Evolutionary conservation across 805 yeast species (phyloP).

Genomic region (Candida easanensis): DNA sequence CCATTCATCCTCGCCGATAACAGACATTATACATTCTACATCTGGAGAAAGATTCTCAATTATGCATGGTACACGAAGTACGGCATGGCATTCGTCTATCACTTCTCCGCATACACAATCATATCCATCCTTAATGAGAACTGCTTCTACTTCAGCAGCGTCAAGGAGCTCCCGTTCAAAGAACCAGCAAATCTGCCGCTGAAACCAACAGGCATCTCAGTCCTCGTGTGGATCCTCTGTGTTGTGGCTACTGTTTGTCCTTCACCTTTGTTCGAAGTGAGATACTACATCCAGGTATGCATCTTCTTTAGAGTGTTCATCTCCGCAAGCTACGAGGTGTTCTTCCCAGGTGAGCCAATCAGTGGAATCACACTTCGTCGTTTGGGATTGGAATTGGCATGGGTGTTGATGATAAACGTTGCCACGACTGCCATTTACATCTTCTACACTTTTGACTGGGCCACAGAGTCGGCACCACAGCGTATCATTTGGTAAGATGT

Average conservation of each 20-base stretch:
- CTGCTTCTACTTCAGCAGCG: constrained; percentile 33
- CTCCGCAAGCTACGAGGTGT: constrained; percentile 36
- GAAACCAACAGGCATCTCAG: constrained; percentile 44
- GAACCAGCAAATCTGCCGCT: constrained; percentile 34
- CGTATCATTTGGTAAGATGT: constrained; percentile 79
- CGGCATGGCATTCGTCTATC: constrained; percentile 65
- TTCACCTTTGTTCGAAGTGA: constrained; percentile 90
- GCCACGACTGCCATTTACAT: constrained; percentile 56
- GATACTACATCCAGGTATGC: constrained; percentile 85
- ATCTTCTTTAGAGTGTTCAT: constrained; percentile 67
- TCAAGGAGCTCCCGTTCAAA: constrained; percentile 36
- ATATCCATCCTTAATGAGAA: constrained; percentile 34
- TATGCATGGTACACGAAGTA: constrained; percentile 44
- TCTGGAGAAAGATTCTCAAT: constrained; percentile 66
- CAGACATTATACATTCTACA: constrained; percentile 87
- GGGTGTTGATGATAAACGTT: constrained; percentile 58
- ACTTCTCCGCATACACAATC: constrained; percentile 45
- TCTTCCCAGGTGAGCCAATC: constrained; percentile 20
- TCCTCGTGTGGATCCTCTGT: constrained; percentile 50
- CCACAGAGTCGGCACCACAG: constrained; percentile 54
- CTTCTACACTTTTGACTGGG: constrained; percentile 65
- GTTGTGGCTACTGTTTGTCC: constrained; percentile 67
- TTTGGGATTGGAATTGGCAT: constrained; percentile 51
- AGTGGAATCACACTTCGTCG: constrained; percentile 32
- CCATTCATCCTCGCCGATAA: constrained; percentile 93